phyloP scores from a whole-genome alignment of 208 protist species.

The Wallacemonas collosoma region DNA sequence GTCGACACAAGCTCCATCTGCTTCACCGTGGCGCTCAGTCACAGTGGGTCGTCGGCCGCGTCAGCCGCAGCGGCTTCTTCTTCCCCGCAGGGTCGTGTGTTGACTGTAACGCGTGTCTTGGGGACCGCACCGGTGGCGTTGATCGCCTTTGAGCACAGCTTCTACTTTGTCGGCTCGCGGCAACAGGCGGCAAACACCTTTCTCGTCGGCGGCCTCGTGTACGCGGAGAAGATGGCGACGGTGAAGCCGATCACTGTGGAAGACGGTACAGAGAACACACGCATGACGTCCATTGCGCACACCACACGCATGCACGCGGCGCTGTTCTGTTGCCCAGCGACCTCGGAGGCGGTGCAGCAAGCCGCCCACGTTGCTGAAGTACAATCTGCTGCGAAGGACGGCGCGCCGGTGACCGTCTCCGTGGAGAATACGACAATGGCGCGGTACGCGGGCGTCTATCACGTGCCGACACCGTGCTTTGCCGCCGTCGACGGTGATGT shows the following conservation, averaged over 20 bases:
- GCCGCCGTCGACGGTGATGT: constrained; percentile 15
- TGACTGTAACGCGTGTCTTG: constrained; percentile 29
- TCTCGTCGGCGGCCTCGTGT: constrained; percentile 38
- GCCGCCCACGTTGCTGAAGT: constrained; percentile 19
- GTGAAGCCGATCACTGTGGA: background rate
- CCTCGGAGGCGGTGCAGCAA: constrained; percentile 18
- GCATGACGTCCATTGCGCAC: background rate
- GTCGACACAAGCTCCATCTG: constrained; percentile 24
- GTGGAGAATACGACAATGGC: constrained; percentile 21
- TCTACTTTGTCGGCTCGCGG: constrained; percentile 46
- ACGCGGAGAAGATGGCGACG: constrained; percentile 5
- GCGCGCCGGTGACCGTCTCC: constrained; percentile 4
- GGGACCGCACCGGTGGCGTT: constrained; percentile 16
- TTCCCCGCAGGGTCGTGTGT: background rate
- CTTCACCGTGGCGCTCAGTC: constrained; percentile 2
- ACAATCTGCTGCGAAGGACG: background rate
- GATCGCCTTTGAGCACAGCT: constrained; percentile 37
- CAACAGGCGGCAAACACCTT: constrained; percentile 36
- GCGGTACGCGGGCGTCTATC: constrained; percentile 23
- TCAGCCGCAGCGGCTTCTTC: background rate
- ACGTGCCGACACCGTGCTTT: constrained; percentile 29
- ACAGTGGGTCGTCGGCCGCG: background rate
- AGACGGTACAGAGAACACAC: background rate
- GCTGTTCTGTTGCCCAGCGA: constrained; percentile 31
- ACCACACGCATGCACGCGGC: constrained; percentile 22